Evolutionary conservation across 2,329 filamentous ascomycete species (phyloP).

Genomic region (Periconia digitata): DNA sequence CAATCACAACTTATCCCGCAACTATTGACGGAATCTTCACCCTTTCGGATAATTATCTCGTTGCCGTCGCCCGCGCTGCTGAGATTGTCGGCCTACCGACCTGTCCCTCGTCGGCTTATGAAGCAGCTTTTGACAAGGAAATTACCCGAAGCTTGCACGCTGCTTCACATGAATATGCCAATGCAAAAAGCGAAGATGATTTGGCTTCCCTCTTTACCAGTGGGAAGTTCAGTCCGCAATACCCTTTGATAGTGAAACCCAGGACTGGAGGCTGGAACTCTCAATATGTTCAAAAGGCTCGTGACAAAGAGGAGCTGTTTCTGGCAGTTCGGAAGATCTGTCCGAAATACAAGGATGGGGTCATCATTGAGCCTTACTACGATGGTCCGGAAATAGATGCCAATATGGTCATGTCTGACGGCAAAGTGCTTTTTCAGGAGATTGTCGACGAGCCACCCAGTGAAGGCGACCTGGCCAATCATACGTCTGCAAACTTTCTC

Average conservation of each 20-base stretch:
- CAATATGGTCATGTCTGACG: background rate
- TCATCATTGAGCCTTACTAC: background rate
- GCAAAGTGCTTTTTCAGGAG: background rate
- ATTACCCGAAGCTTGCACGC: background rate
- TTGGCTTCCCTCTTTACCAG: background rate
- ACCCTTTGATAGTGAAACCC: background rate
- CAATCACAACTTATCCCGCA: background rate
- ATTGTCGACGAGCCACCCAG: background rate
- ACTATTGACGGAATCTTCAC: background rate
- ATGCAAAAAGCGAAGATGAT: background rate
- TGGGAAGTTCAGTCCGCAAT: background rate
- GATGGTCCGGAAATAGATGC: background rate
- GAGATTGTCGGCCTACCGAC: background rate
- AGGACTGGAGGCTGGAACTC: background rate
- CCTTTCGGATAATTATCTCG: background rate
- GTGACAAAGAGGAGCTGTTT: background rate
- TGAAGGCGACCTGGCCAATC: background rate
- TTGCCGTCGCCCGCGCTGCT: background rate
- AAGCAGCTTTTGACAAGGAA: background rate
- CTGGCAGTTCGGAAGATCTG: background rate
- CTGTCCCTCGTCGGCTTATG: background rate
- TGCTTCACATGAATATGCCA: background rate
- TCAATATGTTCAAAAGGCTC: background rate
- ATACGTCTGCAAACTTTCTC: background rate
- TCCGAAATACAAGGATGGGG: background rate